These are phyloP conservation scores for Vigna hirtella DNA, from an alignment of 306 rosid species.

Conservation along the genomic window DNA sequence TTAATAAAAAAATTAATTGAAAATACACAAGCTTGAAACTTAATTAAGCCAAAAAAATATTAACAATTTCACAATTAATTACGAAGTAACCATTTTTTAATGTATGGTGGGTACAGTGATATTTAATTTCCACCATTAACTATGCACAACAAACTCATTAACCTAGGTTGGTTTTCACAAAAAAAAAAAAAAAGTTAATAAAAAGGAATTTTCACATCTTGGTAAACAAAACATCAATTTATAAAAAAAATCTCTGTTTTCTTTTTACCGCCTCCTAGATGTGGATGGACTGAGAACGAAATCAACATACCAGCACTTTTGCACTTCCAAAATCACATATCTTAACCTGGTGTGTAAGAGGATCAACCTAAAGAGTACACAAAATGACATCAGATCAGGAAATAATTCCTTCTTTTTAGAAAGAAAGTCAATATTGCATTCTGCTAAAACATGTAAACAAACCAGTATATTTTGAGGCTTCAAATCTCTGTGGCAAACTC, in stretches of 20 bases:
- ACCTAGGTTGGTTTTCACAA: too few relatives aligned
- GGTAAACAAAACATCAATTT: too few relatives aligned
- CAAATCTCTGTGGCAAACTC: slow-evolving; percentile 87
- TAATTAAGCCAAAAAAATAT: too few relatives aligned
- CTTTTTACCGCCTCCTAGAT: not conserved
- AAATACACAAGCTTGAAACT: too few relatives aligned
- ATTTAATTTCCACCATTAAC: too few relatives aligned
- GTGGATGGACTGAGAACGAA: slow-evolving; percentile 3
- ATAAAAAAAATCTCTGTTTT: not conserved
- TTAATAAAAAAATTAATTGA: too few relatives aligned
- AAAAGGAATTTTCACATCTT: too few relatives aligned
- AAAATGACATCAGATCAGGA: slow-evolving; percentile 33
- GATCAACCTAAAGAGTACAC: slow-evolving; percentile 68
- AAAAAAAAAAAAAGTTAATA: too few relatives aligned
- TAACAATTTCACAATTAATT: too few relatives aligned
- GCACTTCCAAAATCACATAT: slow-evolving; percentile 92
- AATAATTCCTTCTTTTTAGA: not conserved
- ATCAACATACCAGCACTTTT: slow-evolving; percentile 72
- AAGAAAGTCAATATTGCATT: slow-evolving; percentile 5
- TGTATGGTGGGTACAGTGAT: too few relatives aligned
- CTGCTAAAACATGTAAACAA: slow-evolving; percentile 30
- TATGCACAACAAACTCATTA: too few relatives aligned
- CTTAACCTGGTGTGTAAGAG: slow-evolving; percentile 74
- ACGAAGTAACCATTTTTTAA: too few relatives aligned
- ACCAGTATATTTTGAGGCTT: slow-evolving; percentile 86